Evolutionary conservation across 1,284 basidiomycete species (phyloP), one percentile per base, ranked within the genome.

Genomic region (Macrocystidia cucumis): DNA sequence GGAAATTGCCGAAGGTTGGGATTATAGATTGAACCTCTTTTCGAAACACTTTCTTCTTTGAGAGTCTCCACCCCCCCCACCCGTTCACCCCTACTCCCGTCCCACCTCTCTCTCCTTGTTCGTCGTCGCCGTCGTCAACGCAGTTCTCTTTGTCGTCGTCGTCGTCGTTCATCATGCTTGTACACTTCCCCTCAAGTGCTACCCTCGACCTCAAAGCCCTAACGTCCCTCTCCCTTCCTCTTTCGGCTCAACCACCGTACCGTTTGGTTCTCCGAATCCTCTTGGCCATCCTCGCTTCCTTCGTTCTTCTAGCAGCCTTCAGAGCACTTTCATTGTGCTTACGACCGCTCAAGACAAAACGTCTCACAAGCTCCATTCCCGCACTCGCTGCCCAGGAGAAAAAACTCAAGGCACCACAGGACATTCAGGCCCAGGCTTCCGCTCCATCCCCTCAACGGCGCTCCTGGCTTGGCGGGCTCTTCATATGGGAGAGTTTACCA

Each of bases 401-500:
- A 33, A 20, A 26, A 37, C 34, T 33, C 21, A 31, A 39, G 29
- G 27, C 21, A 14, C 13, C 31, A 18, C 34, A 42, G 18, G 36
- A 37, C n/a, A n/a, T n/a, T n/a, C n/a, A n/a, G n/a, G n/a, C n/a
- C n/a, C 8, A 11, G 19, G 34, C 26, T 27, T 11, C 12, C 34
- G 37, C 17, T 27, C 35, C 9, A 35, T 20, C 29, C 27, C 41
- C 34, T 26, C 39, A 37, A 40, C 48, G 37, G 25, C 45, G 40
- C 38, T 52, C 49, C 43, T 53, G 52, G 34, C 56, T 54, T 12
- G 59, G 55, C 57, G 55, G 55, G 20, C 50, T 60, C 22, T 41
- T 63, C 26, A 49, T 49, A 38, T 60, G 56, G 56, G 55, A 60
- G 19, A 54, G 48, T 40, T 48, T 62, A 3, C 57, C 59, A 28